Evolutionary conservation across 805 yeast genomes (phyloP).

Genomic region (Sugiyamaella valdiviana): DNA sequence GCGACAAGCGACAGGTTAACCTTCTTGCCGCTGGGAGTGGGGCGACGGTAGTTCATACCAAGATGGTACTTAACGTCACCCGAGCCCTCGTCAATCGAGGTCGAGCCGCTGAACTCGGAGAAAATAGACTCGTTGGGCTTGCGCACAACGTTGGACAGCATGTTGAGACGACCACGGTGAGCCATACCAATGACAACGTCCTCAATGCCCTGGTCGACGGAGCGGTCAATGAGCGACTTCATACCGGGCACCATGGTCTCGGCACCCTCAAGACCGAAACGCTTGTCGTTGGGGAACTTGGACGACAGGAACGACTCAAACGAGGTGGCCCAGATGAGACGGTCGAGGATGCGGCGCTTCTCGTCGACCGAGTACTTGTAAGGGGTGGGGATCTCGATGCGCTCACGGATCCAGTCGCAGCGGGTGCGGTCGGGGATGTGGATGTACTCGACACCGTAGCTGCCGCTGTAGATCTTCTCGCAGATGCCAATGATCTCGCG

Average conservation of each 20-base stretch:
- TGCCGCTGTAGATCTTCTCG: slow-evolving; percentile 78
- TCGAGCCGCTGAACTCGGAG: slow-evolving; percentile 90
- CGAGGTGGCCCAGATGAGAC: slow-evolving; percentile 93
- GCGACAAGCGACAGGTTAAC: slow-evolving; percentile 96
- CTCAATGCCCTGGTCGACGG: slow-evolving; percentile 82
- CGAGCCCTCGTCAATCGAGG: slow-evolving; percentile 88
- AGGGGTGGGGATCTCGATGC: slow-evolving; percentile 88
- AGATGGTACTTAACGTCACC: slow-evolving; percentile 99
- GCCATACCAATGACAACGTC: slow-evolving; percentile 99
- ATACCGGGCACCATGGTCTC: slow-evolving; percentile 96
- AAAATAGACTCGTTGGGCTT: slow-evolving; percentile 98
- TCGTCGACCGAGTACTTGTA: slow-evolving; percentile 77
- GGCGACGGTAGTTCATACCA: slow-evolving; percentile 99
- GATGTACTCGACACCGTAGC: slow-evolving; percentile 91
- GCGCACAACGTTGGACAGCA: slow-evolving; percentile 96
- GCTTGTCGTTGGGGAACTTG: slow-evolving; percentile 96
- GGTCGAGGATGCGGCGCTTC: slow-evolving; percentile 92
- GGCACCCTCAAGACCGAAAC: slow-evolving; percentile 98
- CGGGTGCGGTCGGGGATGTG: slow-evolving; percentile 93
- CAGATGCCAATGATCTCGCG: slow-evolving; percentile 72
- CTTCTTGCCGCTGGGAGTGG: slow-evolving; percentile 95
- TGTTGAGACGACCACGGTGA: slow-evolving; percentile 97
- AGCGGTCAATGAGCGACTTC: slow-evolving; percentile 88
- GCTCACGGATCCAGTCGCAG: slow-evolving; percentile 98
- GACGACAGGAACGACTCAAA: slow-evolving; percentile 90